A percentile compares a stretch with the other conserved stretches of the same genome.
Evolutionary conservation across 148 eudicot genomes (phyloP).

Genomic region (Rhododendron mucronatum): DNA sequence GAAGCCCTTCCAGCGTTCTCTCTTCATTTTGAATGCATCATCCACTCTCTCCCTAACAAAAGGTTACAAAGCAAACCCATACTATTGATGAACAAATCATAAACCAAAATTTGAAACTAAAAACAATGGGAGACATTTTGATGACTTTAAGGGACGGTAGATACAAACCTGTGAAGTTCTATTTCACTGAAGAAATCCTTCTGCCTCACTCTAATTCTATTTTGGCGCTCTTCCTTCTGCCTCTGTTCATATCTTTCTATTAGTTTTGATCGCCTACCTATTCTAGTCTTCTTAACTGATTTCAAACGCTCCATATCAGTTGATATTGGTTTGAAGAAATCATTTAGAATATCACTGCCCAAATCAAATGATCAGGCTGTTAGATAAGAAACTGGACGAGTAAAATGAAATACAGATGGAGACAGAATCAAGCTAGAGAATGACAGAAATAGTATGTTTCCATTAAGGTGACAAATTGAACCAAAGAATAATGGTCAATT

Average conservation of each 20-base stretch:
- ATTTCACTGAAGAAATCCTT: constrained; percentile 95
- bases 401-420: not conserved
- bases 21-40: constrained; percentile 76
- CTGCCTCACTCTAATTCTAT: constrained; percentile 87
- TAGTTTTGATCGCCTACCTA: constrained; percentile 89
- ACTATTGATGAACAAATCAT: not conserved
- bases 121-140: not conserved
- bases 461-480: not conserved
- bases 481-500: constrained; percentile 12
- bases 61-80: constrained; percentile 5
- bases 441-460: not conserved
- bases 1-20: constrained; percentile 89
- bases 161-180: constrained; percentile 80
- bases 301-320: constrained; percentile 77
- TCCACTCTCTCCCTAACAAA: constrained; percentile 78
- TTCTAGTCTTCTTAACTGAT: constrained; percentile 80
- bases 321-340: constrained; percentile 80
- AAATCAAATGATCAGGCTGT: constrained; percentile 4
- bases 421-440: not conserved
- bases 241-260: constrained; percentile 87
- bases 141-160: not conserved
- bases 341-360: constrained; percentile 76
- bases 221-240: constrained; percentile 98
- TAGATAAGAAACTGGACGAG: not conserved
- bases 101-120: not conserved